These are phyloP conservation scores for Niebla homalea DNA, from an alignment of 495 filamentous ascomycete genomes.

Conservation along the genomic window DNA sequence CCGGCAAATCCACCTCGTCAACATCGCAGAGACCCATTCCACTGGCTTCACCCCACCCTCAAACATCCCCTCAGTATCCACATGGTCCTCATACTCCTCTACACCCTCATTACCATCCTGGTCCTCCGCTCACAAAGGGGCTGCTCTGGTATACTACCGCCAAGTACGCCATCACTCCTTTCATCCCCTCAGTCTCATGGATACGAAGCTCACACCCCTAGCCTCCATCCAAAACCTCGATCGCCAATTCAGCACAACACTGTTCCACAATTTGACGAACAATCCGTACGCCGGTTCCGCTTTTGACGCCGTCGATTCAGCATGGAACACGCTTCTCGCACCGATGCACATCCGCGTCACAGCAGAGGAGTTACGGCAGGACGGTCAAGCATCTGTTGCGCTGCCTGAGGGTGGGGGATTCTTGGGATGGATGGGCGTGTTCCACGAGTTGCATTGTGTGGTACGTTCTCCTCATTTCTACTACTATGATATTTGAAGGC, in stretches of 20 bases:
- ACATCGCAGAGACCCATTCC: no score
- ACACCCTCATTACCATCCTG: neutral
- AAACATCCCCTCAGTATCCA: no score
- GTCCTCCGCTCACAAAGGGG: neutral
- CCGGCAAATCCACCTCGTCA: no score
- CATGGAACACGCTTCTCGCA: conserved; percentile 21
- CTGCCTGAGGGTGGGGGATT: conserved; percentile 21
- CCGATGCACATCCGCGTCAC: conserved; percentile 21
- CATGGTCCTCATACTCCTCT: neutral
- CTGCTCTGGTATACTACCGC: neutral
- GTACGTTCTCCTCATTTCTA: conserved; percentile 3
- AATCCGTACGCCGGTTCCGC: conserved; percentile 10
- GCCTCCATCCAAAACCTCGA: conserved; percentile 1
- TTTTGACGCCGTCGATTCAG: conserved; percentile 14
- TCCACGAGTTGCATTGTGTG: conserved; percentile 24
- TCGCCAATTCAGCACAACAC: neutral
- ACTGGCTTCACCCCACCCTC: no score
- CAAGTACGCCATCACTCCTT: neutral
- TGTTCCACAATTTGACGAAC: conserved; percentile 3
- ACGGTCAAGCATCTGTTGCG: conserved; percentile 17
- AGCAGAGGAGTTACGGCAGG: conserved; percentile 13
- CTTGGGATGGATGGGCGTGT: conserved; percentile 21
- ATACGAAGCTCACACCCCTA: neutral
- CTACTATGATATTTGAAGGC: neutral
- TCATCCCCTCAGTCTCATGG: neutral